Evolutionary conservation across 2,329 filamentous ascomycete species (phyloP).

Genomic region (Cercospora sojina): DNA sequence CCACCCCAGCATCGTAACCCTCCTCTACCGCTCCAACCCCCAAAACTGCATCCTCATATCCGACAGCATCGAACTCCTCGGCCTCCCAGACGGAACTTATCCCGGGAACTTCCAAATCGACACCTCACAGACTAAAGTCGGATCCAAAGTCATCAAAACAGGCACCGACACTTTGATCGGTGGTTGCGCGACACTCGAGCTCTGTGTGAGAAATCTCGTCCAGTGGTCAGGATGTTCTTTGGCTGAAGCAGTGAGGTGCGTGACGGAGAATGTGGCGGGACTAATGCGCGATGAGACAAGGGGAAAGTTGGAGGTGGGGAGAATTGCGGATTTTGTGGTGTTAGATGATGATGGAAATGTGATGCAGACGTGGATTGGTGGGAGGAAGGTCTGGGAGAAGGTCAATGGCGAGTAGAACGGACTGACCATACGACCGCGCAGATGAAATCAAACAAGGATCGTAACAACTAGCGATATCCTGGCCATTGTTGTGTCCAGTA

Average conservation of each 20-base stretch:
- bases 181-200: conserved; percentile 52
- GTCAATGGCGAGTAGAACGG: background rate
- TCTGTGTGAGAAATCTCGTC: conserved; percentile 53
- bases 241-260: conserved; percentile 50
- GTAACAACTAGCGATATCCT: conserved; percentile 40
- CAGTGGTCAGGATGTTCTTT: conserved; percentile 49
- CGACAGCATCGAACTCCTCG: conserved; percentile 56
- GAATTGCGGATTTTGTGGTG: conserved; percentile 52
- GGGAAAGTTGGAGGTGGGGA: conserved; percentile 47
- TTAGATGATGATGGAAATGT: conserved; percentile 49
- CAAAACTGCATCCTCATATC: conserved; percentile 53
- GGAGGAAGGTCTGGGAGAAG: conserved; percentile 48
- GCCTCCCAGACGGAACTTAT: conserved; percentile 52
- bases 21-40: conserved; percentile 51
- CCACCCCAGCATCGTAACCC: conserved; percentile 50
- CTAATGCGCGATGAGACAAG: conserved; percentile 51
- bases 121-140: conserved; percentile 50
- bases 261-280: conserved; percentile 52
- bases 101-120: conserved; percentile 53
- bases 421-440: background rate
- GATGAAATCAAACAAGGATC: background rate
- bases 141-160: conserved; percentile 52
- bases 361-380: conserved; percentile 53
- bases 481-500: conserved; percentile 8
- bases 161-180: conserved; percentile 56